phyloP scores from a whole-genome alignment of 257 asterid species.

The Capsicum chinense region DNA sequence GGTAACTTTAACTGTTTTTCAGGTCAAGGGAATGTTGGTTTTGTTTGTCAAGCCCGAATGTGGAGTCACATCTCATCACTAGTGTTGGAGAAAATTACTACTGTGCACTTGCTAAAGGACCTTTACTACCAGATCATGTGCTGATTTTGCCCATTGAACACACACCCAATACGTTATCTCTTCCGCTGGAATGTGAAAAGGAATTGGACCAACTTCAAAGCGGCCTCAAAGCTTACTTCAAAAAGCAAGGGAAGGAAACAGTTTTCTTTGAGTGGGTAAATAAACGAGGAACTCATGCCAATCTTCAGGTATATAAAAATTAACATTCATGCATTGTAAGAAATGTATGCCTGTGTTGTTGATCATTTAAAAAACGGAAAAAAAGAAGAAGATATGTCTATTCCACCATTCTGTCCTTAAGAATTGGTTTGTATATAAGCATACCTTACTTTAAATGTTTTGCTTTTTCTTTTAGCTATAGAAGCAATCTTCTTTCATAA shows the following conservation, averaged over 20 bases:
- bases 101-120: conserved; percentile 95
- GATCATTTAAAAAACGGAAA: not conserved
- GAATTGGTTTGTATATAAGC: not conserved
- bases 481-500: not conserved
- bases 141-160: conserved; percentile 89
- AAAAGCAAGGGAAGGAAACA: conserved; percentile 70
- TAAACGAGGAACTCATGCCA: conserved; percentile 84
- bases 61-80: conserved; percentile 82
- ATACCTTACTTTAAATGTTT: not conserved
- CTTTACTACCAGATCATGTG: conserved; percentile 83
- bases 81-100: conserved; percentile 82
- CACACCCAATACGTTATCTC: conserved; percentile 73
- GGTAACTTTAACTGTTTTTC: conserved; percentile 36
- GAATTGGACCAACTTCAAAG: conserved; percentile 61
- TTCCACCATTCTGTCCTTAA: not conserved
- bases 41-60: conserved; percentile 81
- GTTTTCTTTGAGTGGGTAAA: conserved; percentile 94
- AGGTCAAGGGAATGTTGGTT: conserved; percentile 99
- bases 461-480: not conserved
- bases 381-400: not conserved
- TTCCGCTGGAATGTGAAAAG: conserved; percentile 68
- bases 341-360: not conserved
- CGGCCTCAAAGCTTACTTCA: conserved; percentile 76
- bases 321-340: not conserved
- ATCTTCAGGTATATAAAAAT: conserved; percentile 73